Evolutionary conservation across 202 grass and related monocot species (phyloP), one percentile per base, ranked within the genome.

Genomic region (Setaria viridis): DNA sequence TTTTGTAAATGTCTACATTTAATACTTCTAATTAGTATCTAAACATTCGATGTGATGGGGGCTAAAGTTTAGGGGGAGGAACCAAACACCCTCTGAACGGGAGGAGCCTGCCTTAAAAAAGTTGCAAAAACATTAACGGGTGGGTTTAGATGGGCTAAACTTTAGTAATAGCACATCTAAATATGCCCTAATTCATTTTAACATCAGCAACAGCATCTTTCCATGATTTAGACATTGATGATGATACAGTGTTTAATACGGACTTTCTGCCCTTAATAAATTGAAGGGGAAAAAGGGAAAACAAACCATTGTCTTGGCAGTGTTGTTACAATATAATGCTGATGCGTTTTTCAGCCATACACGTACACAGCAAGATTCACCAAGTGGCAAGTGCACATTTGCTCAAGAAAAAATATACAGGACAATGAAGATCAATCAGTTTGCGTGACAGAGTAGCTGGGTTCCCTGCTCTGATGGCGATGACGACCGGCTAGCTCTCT

Each of bases 401-500:
- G 72, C 45, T 13, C 46, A 51, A 55, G 12, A 74, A 58, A 59
- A 78, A 50, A 70, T 46, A 30, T 78, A 70, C 16, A 70, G 7
- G 2, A 59, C 39, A 68, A 69, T 11, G 49, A 83, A 57, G 59
- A 67, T 48, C 51, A 57, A 2, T 37, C 17, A 30, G 59, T 74
- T 21, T 45, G 46, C 19, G 9, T 62, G 50, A 43, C 3, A 39
- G 6, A 64, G 16, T 74, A 53, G 45, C 49, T 39, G 19, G 19
- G 46, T 56, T 63, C 69, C 64, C 16, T 14, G 29, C 11, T 30
- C 11, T 6, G 29, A 81, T 60, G n/a, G 51, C 5, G 32, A 73
- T 53, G 17, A 58, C 5, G 32, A 73, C 84, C 80, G 87, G 81
- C 29, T 92, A 95, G 81, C 25, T 92, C 85, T 99, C 91, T 92